Evolutionary conservation across 1,284 basidiomycete species (phyloP).

Genomic region (Melanopsichium pennsylvanicum): DNA sequence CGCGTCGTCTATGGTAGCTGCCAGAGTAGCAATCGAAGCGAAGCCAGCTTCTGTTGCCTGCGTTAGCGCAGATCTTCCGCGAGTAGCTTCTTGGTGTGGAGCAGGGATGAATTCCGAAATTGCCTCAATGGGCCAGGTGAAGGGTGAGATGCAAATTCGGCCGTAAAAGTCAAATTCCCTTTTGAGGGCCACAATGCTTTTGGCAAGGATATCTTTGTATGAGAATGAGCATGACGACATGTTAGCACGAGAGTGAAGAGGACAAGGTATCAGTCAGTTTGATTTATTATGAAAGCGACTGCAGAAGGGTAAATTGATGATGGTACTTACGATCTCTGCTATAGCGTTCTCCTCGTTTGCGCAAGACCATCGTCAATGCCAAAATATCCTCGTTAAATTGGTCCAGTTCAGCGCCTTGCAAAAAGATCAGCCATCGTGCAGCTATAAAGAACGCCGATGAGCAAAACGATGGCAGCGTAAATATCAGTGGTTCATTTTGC

Average conservation of each 20-base stretch:
- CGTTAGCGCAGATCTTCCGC: background rate
- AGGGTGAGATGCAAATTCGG: constrained; percentile 33
- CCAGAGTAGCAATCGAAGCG: constrained; percentile 17
- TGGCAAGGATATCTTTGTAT: constrained; percentile 15
- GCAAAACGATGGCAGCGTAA: constrained; percentile 17
- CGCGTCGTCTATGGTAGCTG: constrained; percentile 9
- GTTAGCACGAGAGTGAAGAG: no score
- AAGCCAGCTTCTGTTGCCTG: constrained; percentile 1
- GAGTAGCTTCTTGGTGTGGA: background rate
- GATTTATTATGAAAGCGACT: no score
- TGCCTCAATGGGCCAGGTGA: constrained; percentile 27
- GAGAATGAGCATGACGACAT: no score
- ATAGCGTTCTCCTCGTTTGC: constrained; percentile 6
- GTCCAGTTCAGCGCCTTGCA: constrained; percentile 10
- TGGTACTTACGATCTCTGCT: constrained; percentile 18
- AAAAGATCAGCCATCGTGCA: constrained; percentile 20
- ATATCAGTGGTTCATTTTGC: constrained; percentile 1
- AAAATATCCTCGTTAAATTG: constrained; percentile 17
- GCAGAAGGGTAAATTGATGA: no score
- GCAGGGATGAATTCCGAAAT: constrained; percentile 17
- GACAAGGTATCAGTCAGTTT: no score
- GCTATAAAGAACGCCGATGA: constrained; percentile 19
- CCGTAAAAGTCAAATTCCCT: constrained; percentile 16
- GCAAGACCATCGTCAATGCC: constrained; percentile 6
- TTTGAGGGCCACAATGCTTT: constrained; percentile 19